Evolutionary conservation across 1,139 yeast genomes (phyloP), one percentile per base, ranked within the genome.

Genomic region (Suhomyces kunorum): DNA sequence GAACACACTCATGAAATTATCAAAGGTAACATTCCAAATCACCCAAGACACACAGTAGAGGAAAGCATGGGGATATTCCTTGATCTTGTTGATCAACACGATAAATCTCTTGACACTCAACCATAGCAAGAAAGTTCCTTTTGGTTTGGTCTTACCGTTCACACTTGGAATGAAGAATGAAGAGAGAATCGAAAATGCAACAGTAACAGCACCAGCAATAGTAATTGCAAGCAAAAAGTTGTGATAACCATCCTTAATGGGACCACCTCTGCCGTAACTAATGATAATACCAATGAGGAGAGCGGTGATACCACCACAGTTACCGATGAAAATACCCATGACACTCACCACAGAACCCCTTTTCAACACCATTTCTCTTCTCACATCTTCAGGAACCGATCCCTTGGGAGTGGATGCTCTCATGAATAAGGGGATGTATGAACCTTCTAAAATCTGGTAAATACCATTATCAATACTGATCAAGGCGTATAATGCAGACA

Each of bases 361-460:
- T 25, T 56, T 54, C 46, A 71, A 48, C 1, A 66, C 58, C 32
- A 53, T 49, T 1, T 52, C 44, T 20, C 60, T 50, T 38, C 66
- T 54, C 0, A 53, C 52, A 1, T 61, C 61, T 44, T 65, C 70
- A 1, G 61, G 44, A 14, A 46, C 48, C 3, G 50, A 34, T 4
- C 55, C 56, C 17, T 42, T 50, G 1, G 47, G 42, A 2, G 44
- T 28, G 1, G 50, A 37, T 1, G 67, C 64, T 38, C 72, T 56
- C 76, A 71, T 69, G 44, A 71, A 68, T 16, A 66, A 44, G 3
- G 76, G 77, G 34, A 71, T 68, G 41, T 69, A 71, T 0, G 75
- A 66, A 1, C 68, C 75, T 48, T 70, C 76, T 27, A 69, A 42
- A 16, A 70, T 66, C 48, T 70, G 72, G 44, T 70, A 64, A 4